Percentiles rank a stretch among this genome's conserved stretches.
Conservation (phyloP, 345 rosid genomes). For the Reutealis trisperma region DNA sequence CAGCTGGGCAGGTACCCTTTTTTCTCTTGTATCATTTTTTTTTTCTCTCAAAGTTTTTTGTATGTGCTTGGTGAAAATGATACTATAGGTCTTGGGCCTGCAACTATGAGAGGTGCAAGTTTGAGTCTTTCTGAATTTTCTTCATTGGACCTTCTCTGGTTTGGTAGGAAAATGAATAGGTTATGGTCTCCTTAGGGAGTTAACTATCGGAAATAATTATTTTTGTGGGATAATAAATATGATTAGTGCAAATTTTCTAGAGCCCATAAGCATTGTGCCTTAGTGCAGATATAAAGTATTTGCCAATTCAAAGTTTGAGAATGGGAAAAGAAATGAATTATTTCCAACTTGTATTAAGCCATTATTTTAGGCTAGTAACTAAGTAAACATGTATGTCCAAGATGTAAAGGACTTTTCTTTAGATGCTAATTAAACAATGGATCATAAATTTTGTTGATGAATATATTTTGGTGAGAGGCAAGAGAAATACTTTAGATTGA, state of each 20-base stretch:
- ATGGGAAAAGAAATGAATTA: background rate
- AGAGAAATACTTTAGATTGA: background rate
- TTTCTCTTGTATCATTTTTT: no score
- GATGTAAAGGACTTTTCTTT: background rate
- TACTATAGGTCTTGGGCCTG: background rate
- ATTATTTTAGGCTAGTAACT: background rate
- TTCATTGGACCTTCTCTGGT: background rate
- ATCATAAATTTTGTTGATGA: background rate
- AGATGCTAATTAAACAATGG: background rate
- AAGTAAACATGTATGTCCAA: background rate
- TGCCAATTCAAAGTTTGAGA: background rate
- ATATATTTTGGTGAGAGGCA: background rate
- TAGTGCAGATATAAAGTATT: background rate
- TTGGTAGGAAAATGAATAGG: background rate
- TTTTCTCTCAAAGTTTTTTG: no score
- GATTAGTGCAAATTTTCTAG: background rate
- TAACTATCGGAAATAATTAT: background rate
- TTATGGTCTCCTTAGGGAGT: background rate
- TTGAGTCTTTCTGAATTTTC: background rate
- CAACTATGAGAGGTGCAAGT: background rate
- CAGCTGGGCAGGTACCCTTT: conserved; percentile 53
- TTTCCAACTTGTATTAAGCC: background rate
- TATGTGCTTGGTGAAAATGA: no score
- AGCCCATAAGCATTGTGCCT: background rate
- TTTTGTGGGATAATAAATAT: background rate